A percentile compares a stretch with the other conserved stretches of the same genome.
These are phyloP conservation scores for Coniochaeta pulveracea DNA, from an alignment of 2,329 filamentous ascomycete genomes.

Conservation along the genomic window DNA sequence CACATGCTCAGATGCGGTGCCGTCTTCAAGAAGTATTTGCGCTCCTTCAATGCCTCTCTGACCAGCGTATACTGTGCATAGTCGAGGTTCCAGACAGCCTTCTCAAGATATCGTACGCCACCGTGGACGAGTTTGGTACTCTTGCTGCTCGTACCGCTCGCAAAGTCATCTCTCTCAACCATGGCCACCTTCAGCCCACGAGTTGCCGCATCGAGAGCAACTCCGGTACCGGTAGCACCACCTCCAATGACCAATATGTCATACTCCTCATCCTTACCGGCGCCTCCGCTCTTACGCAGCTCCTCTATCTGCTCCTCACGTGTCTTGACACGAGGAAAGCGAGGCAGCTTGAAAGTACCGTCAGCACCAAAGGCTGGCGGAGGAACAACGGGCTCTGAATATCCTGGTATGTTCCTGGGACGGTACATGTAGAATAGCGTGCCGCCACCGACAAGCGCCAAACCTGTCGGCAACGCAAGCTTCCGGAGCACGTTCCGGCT, in stretches of 20 bases:
- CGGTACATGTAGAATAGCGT: slow-evolving; percentile 46
- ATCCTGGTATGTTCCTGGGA: slow-evolving; percentile 61
- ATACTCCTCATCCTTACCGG: slow-evolving; percentile 41
- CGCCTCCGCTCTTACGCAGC: slow-evolving; percentile 34
- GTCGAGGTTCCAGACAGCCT: slow-evolving; percentile 76
- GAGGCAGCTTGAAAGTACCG: slow-evolving; percentile 54
- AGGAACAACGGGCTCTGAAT: slow-evolving; percentile 55
- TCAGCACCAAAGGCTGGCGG: slow-evolving; percentile 59
- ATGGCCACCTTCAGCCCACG: slow-evolving; percentile 69
- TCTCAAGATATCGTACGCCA: slow-evolving; percentile 75
- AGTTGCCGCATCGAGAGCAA: slow-evolving; percentile 71
- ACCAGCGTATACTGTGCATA: slow-evolving; percentile 75
- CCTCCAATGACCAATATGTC: slow-evolving; percentile 71
- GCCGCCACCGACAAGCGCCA: slow-evolving; percentile 29
- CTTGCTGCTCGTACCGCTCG: slow-evolving; percentile 72
- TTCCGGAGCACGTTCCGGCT: slow-evolving; percentile 25
- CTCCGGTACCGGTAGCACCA: slow-evolving; percentile 69
- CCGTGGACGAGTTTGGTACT: slow-evolving; percentile 82
- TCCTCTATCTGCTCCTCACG: slow-evolving; percentile 54
- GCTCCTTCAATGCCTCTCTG: slow-evolving; percentile 70
- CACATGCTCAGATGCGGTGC: slow-evolving; percentile 72
- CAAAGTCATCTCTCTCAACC: slow-evolving; percentile 76
- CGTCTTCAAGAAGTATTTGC: slow-evolving; percentile 73
- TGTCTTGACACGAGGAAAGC: slow-evolving; percentile 51
- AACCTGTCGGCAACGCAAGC: slow-evolving; percentile 28